Conservation (phyloP, 495 filamentous ascomycete species). For the Astrocystis sublimbata region DNA sequence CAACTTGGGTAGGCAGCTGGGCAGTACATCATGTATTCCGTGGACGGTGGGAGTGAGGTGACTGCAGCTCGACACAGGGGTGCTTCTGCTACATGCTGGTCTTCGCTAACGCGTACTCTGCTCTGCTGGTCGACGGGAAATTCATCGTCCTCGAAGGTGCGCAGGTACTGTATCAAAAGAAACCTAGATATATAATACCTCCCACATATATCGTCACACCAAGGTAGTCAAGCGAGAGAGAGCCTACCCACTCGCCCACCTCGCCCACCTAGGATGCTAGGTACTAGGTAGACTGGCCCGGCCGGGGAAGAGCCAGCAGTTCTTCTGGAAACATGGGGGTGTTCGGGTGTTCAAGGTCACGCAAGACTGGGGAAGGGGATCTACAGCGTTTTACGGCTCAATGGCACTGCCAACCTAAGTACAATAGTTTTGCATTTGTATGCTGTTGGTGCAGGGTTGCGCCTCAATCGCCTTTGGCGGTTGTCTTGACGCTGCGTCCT, state of each 20-base stretch:
- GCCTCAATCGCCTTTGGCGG: not conserved
- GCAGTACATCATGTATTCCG: not conserved
- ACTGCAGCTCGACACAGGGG: not conserved
- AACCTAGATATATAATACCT: not conserved
- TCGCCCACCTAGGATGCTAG: too few species aligned
- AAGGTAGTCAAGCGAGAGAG: not conserved
- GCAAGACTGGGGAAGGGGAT: not conserved
- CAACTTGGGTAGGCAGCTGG: not conserved
- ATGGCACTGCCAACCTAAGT: not conserved
- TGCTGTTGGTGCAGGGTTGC: not conserved
- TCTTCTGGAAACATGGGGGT: conserved; percentile 5
- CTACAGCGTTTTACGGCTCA: not conserved
- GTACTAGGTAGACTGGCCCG: not conserved
- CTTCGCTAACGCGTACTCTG: not conserved
- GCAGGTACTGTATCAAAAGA: not conserved
- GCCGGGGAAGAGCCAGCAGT: not conserved
- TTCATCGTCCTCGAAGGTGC: too few species aligned
- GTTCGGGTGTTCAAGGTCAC: too few species aligned
- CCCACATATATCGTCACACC: conserved; percentile 1
- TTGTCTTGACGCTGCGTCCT: not conserved
- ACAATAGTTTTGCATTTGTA: not conserved
- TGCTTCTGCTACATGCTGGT: not conserved
- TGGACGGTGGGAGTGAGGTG: not conserved
- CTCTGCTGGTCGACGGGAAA: too few species aligned
- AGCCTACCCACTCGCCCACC: too few species aligned